Base-by-base conservation (phyloP, 2,329 filamentous ascomycete species). In the Venturia pyrina region DNA sequence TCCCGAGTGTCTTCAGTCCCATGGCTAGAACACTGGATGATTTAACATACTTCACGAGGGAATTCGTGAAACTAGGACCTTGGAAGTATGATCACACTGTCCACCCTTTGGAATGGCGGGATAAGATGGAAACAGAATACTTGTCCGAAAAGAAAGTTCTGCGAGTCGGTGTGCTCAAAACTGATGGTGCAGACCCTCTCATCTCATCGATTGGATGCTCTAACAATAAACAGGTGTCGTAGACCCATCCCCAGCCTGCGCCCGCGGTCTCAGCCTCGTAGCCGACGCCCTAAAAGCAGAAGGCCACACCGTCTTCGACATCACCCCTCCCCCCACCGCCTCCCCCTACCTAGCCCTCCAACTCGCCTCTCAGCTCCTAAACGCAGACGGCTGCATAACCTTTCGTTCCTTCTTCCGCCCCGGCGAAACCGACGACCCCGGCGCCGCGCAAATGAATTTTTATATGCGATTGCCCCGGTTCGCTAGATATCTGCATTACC, bases 71-170 rank as follows among this genome's bases (percentile, higher is more conserved):
- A 63, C 93, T 95, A 87, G 81, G 90, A 76, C 91, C 92, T 0
- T 97, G 93, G 93, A 88, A 84, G 67, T 96, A 96, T 72, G 93
- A 96, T 73, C 87, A 91, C 70, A 88, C 86, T 0, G 90, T 93
- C 1, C 91, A 96, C 72, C 92, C 91, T 0, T 81, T 97, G n/a
- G 80, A 84, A 2, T 97, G 93, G 93, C 81, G 89, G 66, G 74
- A 81, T 2, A 81, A 88, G 0, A 71, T 87, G 0, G 84, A 86
- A 69, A 74, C 81, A 19, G 85, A 87, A 57, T 87, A 84, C 67
- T 80, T 83, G 40, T n/a, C n/a, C n/a, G 88, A 87, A 75, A 84
- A 84, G 72, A 83, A 78, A 68, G 50, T 56, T 1, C 78, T 96
- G 21, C 83, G 86, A 28, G 82, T 96, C 13, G 93, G 93, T 5